Conservation (phyloP, 257 asterid species). For the Gentiana macrophylla region DNA sequence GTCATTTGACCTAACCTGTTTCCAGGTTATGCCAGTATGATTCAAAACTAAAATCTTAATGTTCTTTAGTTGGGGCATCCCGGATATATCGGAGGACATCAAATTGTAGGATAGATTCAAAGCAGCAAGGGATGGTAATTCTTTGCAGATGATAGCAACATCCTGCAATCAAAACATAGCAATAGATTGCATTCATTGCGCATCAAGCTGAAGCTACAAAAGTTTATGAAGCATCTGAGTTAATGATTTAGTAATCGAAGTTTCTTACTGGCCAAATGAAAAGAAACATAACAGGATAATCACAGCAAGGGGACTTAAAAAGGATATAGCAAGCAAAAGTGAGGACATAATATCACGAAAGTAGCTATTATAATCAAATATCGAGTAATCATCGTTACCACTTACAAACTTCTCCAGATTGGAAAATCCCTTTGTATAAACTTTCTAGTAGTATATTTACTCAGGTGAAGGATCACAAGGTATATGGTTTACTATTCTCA, state of each 20-base stretch:
- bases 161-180: slow-evolving; percentile 37
- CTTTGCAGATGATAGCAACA: slow-evolving; percentile 55
- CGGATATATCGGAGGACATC: slow-evolving; percentile 40
- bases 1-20: slow-evolving; percentile 42
- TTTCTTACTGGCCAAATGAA: background rate
- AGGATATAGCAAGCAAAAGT: too few species aligned
- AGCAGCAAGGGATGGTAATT: slow-evolving; percentile 55
- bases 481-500: too few species aligned
- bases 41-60: slow-evolving; percentile 68
- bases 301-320: too few species aligned
- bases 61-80: slow-evolving; percentile 40
- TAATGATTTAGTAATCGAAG: background rate
- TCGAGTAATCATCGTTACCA: too few species aligned
- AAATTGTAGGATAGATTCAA: slow-evolving; percentile 65
- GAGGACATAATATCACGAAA: too few species aligned
- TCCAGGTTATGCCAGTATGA: slow-evolving; percentile 71
- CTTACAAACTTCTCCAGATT: too few species aligned
- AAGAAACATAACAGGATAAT: too few species aligned
- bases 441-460: too few species aligned
- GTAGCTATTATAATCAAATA: too few species aligned
- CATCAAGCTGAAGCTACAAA: background rate
- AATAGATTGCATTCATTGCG: slow-evolving; percentile 5
- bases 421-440: too few species aligned
- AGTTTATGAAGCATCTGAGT: background rate
- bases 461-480: too few species aligned